Conservation (phyloP, 208 protist species). For the Acanthamoeba culbertsoni region DNA sequence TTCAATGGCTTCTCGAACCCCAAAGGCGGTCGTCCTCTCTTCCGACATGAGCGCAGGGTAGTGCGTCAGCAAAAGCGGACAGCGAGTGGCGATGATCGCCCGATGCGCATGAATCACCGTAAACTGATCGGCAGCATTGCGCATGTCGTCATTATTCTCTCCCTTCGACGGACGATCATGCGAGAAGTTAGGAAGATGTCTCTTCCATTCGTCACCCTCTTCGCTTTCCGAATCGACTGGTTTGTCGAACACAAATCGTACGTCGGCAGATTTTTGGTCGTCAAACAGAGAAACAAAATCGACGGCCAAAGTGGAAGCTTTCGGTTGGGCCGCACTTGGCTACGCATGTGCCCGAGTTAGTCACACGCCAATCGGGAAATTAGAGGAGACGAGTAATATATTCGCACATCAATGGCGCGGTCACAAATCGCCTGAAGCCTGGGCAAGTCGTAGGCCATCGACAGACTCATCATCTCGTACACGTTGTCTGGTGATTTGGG, state of each 20-base stretch:
- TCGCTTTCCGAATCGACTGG: neutral
- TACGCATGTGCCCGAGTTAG: neutral
- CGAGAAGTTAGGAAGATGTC: neutral
- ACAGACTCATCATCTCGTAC: conserved; percentile 27
- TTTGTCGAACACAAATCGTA: neutral
- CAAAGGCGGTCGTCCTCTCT: neutral
- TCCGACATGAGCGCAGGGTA: neutral
- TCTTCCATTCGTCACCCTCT: neutral
- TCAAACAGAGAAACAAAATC: neutral
- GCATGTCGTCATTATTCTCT: neutral
- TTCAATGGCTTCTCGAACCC: neutral
- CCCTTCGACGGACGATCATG: neutral
- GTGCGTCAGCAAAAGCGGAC: neutral
- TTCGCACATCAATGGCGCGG: neutral
- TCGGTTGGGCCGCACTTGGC: neutral
- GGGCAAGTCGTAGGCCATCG: neutral
- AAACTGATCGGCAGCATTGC: neutral
- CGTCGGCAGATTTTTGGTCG: neutral
- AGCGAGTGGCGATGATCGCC: neutral
- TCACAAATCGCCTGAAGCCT: neutral
- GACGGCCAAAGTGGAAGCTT: neutral
- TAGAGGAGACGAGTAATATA: neutral
- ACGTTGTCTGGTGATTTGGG: neutral
- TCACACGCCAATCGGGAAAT: neutral
- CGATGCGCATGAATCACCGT: conserved; percentile 1